These are phyloP conservation scores for Volutella citrinella DNA, from an alignment of 2,329 filamentous ascomycete species.

Conservation along the genomic window DNA sequence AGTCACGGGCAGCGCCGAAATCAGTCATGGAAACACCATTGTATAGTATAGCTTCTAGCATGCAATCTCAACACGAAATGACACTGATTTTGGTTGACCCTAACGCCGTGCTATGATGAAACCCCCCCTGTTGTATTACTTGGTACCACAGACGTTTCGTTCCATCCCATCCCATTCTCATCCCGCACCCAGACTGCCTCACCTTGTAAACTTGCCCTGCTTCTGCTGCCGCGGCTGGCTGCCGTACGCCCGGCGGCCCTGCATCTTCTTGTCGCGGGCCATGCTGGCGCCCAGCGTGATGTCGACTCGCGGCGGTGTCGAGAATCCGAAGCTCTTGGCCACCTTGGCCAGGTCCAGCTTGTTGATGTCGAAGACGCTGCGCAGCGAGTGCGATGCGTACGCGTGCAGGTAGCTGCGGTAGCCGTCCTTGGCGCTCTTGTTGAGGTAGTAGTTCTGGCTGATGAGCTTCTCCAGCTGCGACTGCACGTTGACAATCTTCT, in stretches of 20 bases:
- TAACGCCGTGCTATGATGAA: conserved; percentile 28
- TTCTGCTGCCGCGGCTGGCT: conserved; percentile 67
- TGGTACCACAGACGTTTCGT: no score
- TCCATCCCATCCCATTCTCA: no score
- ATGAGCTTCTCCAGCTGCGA: conserved; percentile 93
- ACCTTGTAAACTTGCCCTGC: conserved; percentile 22
- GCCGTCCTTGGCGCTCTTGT: conserved; percentile 76
- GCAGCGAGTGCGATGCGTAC: conserved; percentile 71
- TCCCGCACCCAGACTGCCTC: no score
- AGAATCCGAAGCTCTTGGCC: conserved; percentile 80
- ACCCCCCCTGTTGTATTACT: no score
- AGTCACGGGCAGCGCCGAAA: no score
- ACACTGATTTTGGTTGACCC: conserved; percentile 26
- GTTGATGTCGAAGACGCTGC: conserved; percentile 70
- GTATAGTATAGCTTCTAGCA: no score
- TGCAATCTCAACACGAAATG: no score
- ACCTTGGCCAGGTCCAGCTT: conserved; percentile 82
- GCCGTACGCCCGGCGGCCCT: conserved; percentile 68
- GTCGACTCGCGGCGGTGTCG: conserved; percentile 76
- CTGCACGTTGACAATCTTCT: conserved; percentile 89
- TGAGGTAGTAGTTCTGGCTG: conserved; percentile 92
- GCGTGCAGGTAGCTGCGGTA: conserved; percentile 92
- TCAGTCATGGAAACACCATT: no score
- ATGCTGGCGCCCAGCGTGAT: conserved; percentile 79
- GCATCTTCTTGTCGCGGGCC: conserved; percentile 63